Conservation (phyloP, 129 eudicot species). For the Deinandra increscens region DNA sequence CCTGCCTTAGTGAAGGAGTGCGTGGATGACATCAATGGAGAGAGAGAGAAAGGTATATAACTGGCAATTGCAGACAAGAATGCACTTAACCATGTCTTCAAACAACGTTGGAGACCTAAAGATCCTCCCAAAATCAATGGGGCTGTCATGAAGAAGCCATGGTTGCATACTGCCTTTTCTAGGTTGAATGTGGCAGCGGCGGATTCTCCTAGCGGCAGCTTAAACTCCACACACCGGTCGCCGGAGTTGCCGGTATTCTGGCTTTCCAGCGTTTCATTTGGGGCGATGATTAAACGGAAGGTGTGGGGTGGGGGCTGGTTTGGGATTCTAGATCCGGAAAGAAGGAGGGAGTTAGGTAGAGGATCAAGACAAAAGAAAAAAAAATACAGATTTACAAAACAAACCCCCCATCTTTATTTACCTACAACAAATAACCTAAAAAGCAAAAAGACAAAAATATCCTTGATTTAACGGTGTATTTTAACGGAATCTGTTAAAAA, state of each 20-base stretch:
- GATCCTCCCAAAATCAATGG: conserved; percentile 84
- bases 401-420: too few species aligned
- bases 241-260: conserved; percentile 2
- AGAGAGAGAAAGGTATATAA: conserved; percentile 26
- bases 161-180: conserved; percentile 80
- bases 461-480: too few species aligned
- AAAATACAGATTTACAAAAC: too few species aligned
- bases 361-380: too few species aligned
- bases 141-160: conserved; percentile 88
- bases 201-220: conserved; percentile 42
- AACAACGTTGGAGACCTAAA: conserved; percentile 85
- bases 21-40: not conserved
- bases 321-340: too few species aligned
- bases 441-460: too few species aligned
- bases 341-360: too few species aligned
- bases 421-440: too few species aligned
- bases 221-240: conserved; percentile 38
- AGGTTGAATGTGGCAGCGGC: conserved; percentile 42
- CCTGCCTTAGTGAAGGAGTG: too few species aligned
- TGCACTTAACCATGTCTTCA: conserved; percentile 92
- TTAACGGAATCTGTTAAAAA: too few species aligned
- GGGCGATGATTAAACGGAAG: too few species aligned
- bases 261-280: not conserved
- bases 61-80: conserved; percentile 97
- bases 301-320: too few species aligned